These are phyloP conservation scores for Ensete ventricosum DNA, from an alignment of 176 grass and related monocot species.

Conservation along the genomic window DNA sequence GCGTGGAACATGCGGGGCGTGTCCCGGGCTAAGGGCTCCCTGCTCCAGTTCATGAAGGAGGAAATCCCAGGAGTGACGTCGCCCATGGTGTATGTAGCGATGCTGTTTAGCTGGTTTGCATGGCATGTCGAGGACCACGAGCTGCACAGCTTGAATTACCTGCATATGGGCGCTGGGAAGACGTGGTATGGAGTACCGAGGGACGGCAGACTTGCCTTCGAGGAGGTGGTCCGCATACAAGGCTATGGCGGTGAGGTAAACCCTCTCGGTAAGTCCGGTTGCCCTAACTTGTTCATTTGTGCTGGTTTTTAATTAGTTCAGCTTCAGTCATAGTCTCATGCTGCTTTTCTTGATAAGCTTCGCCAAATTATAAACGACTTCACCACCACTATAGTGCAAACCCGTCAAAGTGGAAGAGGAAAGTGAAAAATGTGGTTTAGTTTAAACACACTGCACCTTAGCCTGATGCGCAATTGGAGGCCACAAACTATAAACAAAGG, in stretches of 20 bases:
- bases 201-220: slow-evolving; percentile 80
- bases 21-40: slow-evolving; percentile 59
- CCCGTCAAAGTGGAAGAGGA: background rate
- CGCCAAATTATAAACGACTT: background rate
- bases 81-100: slow-evolving; percentile 96
- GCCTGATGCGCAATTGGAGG: background rate
- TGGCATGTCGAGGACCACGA: slow-evolving; percentile 99
- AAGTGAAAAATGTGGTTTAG: background rate
- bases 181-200: slow-evolving; percentile 98
- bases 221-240: slow-evolving; percentile 69
- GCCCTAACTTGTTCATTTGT: background rate
- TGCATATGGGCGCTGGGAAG: slow-evolving; percentile 79
- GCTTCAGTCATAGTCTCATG: slow-evolving; percentile 4
- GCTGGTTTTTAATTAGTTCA: slow-evolving; percentile 22
- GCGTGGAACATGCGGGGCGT: slow-evolving; percentile 94
- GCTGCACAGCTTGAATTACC: slow-evolving; percentile 92
- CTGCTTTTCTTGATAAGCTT: background rate
- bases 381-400: background rate
- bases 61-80: slow-evolving; percentile 90
- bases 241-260: slow-evolving; percentile 92
- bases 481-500: background rate
- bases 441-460: background rate
- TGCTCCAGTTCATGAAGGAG: slow-evolving; percentile 74
- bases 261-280: slow-evolving; percentile 60
- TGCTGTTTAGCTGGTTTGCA: slow-evolving; percentile 99